Base-by-base conservation (phyloP, 306 rosid species). In the Sphenostylis stenocarpa region DNA sequence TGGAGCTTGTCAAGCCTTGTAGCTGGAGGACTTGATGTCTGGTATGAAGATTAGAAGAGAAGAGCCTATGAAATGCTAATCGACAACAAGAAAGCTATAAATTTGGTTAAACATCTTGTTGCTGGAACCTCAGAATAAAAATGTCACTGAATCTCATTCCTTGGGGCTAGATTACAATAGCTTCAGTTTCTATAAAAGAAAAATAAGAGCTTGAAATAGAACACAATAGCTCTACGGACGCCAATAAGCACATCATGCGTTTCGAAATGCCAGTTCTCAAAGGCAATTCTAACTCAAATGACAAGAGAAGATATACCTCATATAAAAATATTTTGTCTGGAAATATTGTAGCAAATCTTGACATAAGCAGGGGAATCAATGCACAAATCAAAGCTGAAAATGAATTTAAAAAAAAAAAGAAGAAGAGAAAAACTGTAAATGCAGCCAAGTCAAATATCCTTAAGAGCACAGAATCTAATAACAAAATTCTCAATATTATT, bases 331-430 rank as follows among this genome's bases (percentile, higher is more conserved):
- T 79, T 88, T 85, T 88, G 79, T 95, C 97, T 7, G 97, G 93
- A 87, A 95, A 92, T 73, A 90, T 79, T 80, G 95, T 85, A 75
- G 93, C 84, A 82, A 76, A 88, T 86, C 96, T 90, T 83, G 97
- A 86, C 98, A 95, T 84, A 53, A 95, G 96, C 69, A 90, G 84
- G 53, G 97, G 96, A 80, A 95, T 80, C 90, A 90, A 89, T 28
- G 98, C 96, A 86, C 98, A 92, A 51, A 92, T 83, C 87, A 92
- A 89, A 82, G 98, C 98, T 95, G 97, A 74, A 82, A 86, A 81
- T 64, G 76, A 45, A 65, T 58, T 71, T 57, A 29, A 65, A 72
- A 75, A 33, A 61, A 67, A n/a, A 33, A 13, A 55, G 55, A 51
- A 65, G 58, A 64, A 21, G 31, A 13, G 33, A 57, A 60, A 65